Conservation (phyloP, 768 basidiomycete genomes). For the Xerocomus brunneocitrinus region DNA sequence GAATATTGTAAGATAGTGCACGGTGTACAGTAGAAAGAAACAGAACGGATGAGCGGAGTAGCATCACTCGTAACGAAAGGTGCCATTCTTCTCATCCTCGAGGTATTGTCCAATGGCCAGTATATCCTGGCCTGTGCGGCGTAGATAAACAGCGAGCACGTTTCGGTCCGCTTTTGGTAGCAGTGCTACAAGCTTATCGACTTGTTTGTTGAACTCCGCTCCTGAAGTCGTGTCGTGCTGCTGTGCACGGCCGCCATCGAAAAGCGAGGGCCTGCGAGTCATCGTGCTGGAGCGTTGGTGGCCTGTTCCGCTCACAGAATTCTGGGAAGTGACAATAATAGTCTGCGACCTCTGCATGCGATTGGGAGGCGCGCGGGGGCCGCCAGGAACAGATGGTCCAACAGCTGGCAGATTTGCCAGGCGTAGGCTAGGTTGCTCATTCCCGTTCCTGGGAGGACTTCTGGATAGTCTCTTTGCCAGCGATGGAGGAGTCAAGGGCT, state of each 20-base stretch:
- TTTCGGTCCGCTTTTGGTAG: slow-evolving; percentile 68
- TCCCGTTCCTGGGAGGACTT: slow-evolving; percentile 28
- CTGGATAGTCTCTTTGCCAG: slow-evolving; percentile 36
- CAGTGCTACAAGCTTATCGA: slow-evolving; percentile 66
- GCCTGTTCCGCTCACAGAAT: slow-evolving; percentile 9
- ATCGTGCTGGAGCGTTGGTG: slow-evolving; percentile 31
- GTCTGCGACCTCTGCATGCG: slow-evolving; percentile 67
- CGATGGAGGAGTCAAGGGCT: slow-evolving; percentile 28
- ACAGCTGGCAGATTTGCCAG: slow-evolving; percentile 26
- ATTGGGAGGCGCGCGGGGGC: slow-evolving; percentile 64
- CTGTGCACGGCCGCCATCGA: slow-evolving; percentile 15
- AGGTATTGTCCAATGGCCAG: slow-evolving; percentile 84
- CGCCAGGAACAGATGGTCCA: slow-evolving; percentile 62
- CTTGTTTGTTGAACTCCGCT: slow-evolving; percentile 58
- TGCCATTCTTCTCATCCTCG: slow-evolving; percentile 78
- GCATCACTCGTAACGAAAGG: slow-evolving; percentile 38
- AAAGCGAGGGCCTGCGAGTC: slow-evolving; percentile 28
- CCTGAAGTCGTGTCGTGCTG: slow-evolving; percentile 10
- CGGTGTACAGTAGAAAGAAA: slow-evolving; percentile 5
- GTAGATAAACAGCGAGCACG: slow-evolving; percentile 67
- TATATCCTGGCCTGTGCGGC: slow-evolving; percentile 72
- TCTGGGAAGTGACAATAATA: slow-evolving; percentile 42
- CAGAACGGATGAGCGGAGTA: not conserved
- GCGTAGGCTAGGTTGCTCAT: slow-evolving; percentile 28
- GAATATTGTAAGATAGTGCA: slow-evolving; percentile 12